Base-by-base conservation (phyloP, 2,329 filamentous ascomycete genomes). In the Pestalotiopsis sp. region DNA sequence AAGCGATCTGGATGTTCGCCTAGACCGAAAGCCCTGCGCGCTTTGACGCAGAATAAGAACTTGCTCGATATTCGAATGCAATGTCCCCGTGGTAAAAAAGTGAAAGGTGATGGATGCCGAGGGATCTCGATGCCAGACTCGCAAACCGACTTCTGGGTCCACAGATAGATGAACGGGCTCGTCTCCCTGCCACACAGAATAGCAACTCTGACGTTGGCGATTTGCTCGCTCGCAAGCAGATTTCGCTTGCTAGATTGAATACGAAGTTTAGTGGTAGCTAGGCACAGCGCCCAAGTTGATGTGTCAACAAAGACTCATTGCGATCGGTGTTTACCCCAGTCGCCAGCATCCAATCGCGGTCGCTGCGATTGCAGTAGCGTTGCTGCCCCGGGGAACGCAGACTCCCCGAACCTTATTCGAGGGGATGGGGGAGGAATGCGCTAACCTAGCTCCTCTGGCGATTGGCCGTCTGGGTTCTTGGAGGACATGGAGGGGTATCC, bases 311-410 rank as follows among this genome's bases (percentile, higher is more conserved):
- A 63, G 20, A 63, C 17, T 52, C 57, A 59, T 63, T 41, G 38
- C 25, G 62, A 27, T 65, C 62, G 62, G 27, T 65, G 62, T 65
- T 65, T 65, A 65, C 62, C 62, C 62, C 57, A 59, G 45, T 59
- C 23, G 57, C 57, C 57, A 23, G 20, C 57, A 23, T 27, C 57
- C 57, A 59, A 59, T 59, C 23, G 57, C 27, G 57, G 27, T 4
- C 45, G 45, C 45, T n/a, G 17, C 45, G 20, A 9, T n/a, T 52
- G 45, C 45, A 52, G 45, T 52, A 52, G 45, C 45, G 57, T 59
- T 13, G 57, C 57, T 36, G 57, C 27, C 23, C 57, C 27, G 57
- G 57, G 57, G 57, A 59, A 36, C 57, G 57, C 57, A 27, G 45
- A n/a, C 45, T 11, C 45, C 45, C 45, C 45, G 45, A 52, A 52